Conservation (phyloP, 2,329 filamentous ascomycete genomes). For the Endothia cerciana region DNA sequence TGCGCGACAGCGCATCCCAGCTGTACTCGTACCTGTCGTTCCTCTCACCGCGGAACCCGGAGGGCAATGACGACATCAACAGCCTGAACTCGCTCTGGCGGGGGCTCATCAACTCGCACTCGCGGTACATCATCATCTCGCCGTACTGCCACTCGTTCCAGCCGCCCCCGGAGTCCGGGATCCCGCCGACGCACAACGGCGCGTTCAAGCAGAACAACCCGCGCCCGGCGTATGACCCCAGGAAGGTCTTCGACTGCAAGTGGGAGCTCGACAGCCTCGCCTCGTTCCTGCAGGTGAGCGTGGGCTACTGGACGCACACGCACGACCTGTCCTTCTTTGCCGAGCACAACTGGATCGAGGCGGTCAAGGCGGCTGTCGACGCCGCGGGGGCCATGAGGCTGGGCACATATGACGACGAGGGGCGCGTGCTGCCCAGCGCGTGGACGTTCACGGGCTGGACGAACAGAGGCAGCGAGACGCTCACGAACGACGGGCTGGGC, state of each 20-base stretch:
- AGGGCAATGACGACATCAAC: conserved; percentile 61
- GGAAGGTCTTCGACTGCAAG: conserved; percentile 82
- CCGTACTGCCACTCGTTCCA: conserved; percentile 94
- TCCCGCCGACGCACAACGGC: conserved; percentile 60
- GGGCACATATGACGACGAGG: conserved; percentile 67
- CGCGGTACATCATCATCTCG: conserved; percentile 66
- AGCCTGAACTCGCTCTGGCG: conserved; percentile 70
- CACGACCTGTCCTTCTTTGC: conserved; percentile 62
- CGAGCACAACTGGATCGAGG: conserved; percentile 66
- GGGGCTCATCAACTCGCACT: conserved; percentile 73
- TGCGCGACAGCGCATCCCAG: conserved; percentile 80
- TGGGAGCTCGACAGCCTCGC: conserved; percentile 90
- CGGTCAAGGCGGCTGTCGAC: conserved; percentile 67
- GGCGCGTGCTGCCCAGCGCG: conserved; percentile 54
- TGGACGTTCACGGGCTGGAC: conserved; percentile 79
- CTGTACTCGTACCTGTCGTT: conserved; percentile 70
- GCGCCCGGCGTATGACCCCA: conserved; percentile 68
- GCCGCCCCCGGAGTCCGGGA: conserved; percentile 74
- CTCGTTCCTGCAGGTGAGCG: conserved; percentile 79
- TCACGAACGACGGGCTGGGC: conserved; percentile 73
- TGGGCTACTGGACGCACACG: conserved; percentile 72
- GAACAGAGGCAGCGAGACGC: conserved; percentile 72
- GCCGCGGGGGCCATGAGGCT: conserved; percentile 68
- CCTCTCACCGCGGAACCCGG: conserved; percentile 52
- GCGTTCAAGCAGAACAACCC: conserved; percentile 61